Conservation (phyloP, 1,139 yeast species). For the Taphrina flavorubra region DNA sequence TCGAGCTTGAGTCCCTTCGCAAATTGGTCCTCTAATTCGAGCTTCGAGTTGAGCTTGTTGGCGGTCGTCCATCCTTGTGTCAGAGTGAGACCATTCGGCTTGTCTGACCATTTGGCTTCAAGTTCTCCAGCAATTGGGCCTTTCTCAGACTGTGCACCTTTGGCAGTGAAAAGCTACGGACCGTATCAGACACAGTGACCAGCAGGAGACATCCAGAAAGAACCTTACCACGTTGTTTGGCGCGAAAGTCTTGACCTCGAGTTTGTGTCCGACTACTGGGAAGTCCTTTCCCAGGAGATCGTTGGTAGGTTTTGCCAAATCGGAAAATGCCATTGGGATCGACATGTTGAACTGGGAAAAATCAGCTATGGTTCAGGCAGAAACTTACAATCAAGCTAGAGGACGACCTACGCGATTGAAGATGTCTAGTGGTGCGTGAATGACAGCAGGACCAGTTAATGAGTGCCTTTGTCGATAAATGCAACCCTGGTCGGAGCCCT, state of each 20-base stretch:
- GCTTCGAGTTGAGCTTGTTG: constrained; percentile 88
- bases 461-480: constrained; percentile 1
- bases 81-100: constrained; percentile 87
- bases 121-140: constrained; percentile 85
- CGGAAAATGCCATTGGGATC: constrained; percentile 50
- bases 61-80: constrained; percentile 99
- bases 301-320: constrained; percentile 87
- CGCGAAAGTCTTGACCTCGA: constrained; percentile 90
- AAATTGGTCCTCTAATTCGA: constrained; percentile 88
- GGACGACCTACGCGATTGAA: constrained; percentile 12
- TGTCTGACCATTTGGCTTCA: constrained; percentile 93
- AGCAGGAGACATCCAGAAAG: not conserved
- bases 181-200: not conserved
- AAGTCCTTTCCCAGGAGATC: constrained; percentile 89
- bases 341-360: constrained; percentile 17
- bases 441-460: not conserved
- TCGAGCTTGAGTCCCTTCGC: constrained; percentile 96
- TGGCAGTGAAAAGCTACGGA: constrained; percentile 68
- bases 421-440: not conserved
- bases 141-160: constrained; percentile 82
- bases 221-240: constrained; percentile 78
- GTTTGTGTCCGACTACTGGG: constrained; percentile 81
- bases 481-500: constrained; percentile 3
- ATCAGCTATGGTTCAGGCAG: not conserved
- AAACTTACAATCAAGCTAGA: not conserved